phyloP scores from a whole-genome alignment of 768 basidiomycete species.

The Sarcodon aspratus region DNA sequence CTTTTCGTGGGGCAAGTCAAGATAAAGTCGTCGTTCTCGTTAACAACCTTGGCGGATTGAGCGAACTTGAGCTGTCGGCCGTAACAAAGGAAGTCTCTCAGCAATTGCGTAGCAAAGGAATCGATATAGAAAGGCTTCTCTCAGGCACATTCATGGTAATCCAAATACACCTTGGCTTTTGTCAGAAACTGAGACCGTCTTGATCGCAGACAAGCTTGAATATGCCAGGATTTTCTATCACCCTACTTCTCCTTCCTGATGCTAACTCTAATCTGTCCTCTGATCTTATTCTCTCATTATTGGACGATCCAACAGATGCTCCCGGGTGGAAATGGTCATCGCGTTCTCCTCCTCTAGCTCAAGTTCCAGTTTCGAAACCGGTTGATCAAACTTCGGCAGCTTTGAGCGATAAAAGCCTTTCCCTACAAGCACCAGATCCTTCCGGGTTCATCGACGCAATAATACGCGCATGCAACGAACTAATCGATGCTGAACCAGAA shows the following conservation, averaged over 20 bases:
- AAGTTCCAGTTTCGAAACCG: background rate
- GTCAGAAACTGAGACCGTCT: background rate
- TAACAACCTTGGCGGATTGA: conserved; percentile 83
- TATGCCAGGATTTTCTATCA: conserved; percentile 88
- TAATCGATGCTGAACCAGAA: conserved; percentile 75
- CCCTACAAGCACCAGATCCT: conserved; percentile 30
- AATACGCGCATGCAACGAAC: conserved; percentile 45
- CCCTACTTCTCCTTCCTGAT: conserved; percentile 64
- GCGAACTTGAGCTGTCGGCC: conserved; percentile 69
- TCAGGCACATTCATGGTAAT: conserved; percentile 82
- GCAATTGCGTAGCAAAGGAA: conserved; percentile 42
- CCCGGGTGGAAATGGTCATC: conserved; percentile 86
- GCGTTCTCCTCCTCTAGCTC: conserved; percentile 21
- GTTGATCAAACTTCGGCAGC: too few species aligned
- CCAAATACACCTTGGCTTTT: background rate
- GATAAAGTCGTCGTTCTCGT: conserved; percentile 72
- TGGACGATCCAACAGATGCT: conserved; percentile 55
- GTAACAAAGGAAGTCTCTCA: conserved; percentile 51
- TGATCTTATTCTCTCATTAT: conserved; percentile 37
- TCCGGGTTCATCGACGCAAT: conserved; percentile 43
- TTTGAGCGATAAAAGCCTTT: too few species aligned
- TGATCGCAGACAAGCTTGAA: conserved; percentile 67
- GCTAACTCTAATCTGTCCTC: conserved; percentile 26
- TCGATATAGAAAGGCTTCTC: conserved; percentile 51
- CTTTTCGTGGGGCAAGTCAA: conserved; percentile 46